Evolutionary conservation across 345 rosid genomes (phyloP), one percentile per base, ranked within the genome.

Genomic region (Lepidium didymum): DNA sequence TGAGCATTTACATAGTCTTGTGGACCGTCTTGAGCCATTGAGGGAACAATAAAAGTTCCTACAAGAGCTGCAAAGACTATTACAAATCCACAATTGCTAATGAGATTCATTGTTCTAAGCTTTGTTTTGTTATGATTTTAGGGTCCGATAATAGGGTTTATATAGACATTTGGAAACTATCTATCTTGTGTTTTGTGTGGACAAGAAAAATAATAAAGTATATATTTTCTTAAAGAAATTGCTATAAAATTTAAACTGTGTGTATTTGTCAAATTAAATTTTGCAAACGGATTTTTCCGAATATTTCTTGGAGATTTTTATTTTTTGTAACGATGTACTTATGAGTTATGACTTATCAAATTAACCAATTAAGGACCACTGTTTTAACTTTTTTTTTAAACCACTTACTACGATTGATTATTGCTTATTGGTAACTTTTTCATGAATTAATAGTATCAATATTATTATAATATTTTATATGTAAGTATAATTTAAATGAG

Each of bases 1-100:
- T 72, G 76, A 72, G 9, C 57, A 1, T 3, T 37, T 38, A 72
- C 8, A 19, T 64, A 72, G 52, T 72, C 70, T 64, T 72, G 53
- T 56, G 19, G 52, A 5, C 14, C 49, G 65, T 72, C 65, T 72
- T 72, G 76, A 64, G 70, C 76, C 1, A 6, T 47, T 0, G 65
- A 18, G 13, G 70, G 59, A 72, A 38, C 53, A 47, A 64, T 29
- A 47, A 72, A 36, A 63, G 58, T 33, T 37, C 64, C 76, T 29
- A 46, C 44, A 56, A 72, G 53, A 3, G 52, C 59, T 37, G 13
- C 59, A 12, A 64, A 47, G 5, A 64, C 25, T 10, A 56, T 14
- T 11, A 64, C 5, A 56, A 72, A 10, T n/a, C 44, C 49, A 63
- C 10, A 55, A 46, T 10, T 38, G 44, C 10, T 8, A n/a, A 1